These are phyloP conservation scores for Lasiodiplodia gonubiensis DNA, from an alignment of 2,329 filamentous ascomycete species.

Conservation along the genomic window DNA sequence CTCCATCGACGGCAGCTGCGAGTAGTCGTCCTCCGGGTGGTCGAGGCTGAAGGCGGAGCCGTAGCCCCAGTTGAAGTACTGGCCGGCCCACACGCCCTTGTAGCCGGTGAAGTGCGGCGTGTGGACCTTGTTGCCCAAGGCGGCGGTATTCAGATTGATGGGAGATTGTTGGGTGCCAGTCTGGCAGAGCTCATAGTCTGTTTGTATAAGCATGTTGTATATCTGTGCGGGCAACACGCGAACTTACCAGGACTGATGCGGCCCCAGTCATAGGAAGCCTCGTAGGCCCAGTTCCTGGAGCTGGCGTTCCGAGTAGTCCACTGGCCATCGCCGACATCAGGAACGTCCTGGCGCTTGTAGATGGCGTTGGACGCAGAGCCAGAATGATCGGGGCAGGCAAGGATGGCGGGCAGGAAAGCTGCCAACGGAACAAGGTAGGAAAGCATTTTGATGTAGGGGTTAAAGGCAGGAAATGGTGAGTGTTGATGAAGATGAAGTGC, in stretches of 20 bases:
- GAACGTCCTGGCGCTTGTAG: background rate
- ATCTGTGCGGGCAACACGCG: background rate
- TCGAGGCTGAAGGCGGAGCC: conserved; percentile 53
- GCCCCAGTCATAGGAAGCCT: conserved; percentile 51
- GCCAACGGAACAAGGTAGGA: background rate
- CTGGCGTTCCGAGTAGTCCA: conserved; percentile 1
- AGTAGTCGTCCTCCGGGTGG: conserved; percentile 45
- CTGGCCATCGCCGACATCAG: background rate
- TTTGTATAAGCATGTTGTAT: background rate
- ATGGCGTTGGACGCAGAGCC: background rate
- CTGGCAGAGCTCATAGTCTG: conserved; percentile 55
- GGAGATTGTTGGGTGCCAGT: conserved; percentile 59
- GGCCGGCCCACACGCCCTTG: conserved; percentile 43
- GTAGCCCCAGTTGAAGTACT: conserved; percentile 58
- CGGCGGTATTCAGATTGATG: conserved; percentile 50
- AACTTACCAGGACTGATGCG: conserved; percentile 40
- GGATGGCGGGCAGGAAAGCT: background rate
- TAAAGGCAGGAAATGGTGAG: background rate
- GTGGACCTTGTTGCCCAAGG: conserved; percentile 51
- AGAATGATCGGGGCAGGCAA: conserved; percentile 13
- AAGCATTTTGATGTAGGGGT: background rate
- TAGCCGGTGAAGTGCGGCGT: conserved; percentile 51
- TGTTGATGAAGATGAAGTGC: background rate
- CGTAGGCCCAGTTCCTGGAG: conserved; percentile 40
- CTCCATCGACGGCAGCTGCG: conserved; percentile 48